Evolutionary conservation across 192 early-diverging fungal species (phyloP), one percentile per base, ranked within the genome.

Genomic region (Umbelopsis sp.): DNA sequence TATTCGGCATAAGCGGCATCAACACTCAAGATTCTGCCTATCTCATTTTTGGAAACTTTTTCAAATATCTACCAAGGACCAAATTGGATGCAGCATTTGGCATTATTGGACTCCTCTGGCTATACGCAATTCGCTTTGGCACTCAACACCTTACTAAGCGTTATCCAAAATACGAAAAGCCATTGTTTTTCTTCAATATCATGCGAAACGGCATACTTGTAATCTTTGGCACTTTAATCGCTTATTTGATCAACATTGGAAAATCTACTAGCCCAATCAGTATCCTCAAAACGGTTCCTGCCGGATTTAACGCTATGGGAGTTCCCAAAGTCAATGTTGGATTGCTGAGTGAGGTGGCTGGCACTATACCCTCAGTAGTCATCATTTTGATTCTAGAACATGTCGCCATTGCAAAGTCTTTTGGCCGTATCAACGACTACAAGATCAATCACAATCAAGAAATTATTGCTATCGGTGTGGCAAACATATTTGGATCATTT

Each of bases 381-480:
- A 82, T 98, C 5, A 89, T 97, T 55, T 78, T 90, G 53, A 86
- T 98, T 66, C 78, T 98, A 49, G 96, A 98, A 80, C 95, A 97
- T 73, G 90, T 96, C 71, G 93, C 94, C 25, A 92, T 98, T 71
- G 84, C 89, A 65, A 96, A 96, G 82, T 91, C 91, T 13, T 97
- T 94, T 83, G 96, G 92, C 30, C 87, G 94, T 49, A 75, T 90
- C 69, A 93, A 94, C 82, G 89, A 93, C 58, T 98, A 98, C 83
- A 86, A 82, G 22, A 88, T 88, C 50, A 81, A 79, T 66, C 81
- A 92, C 67, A 93, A 92, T 80, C 95, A 98, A 84, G 97, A 98
- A 78, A 75, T 96, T 20, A 88, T 97, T 65, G 94, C 97, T 10
- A 87, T 98, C 23, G 97, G 97, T 41, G 61, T 91, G 20, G 91